Conservation (phyloP, 768 basidiomycete genomes). For the Leccinum imitatum region DNA sequence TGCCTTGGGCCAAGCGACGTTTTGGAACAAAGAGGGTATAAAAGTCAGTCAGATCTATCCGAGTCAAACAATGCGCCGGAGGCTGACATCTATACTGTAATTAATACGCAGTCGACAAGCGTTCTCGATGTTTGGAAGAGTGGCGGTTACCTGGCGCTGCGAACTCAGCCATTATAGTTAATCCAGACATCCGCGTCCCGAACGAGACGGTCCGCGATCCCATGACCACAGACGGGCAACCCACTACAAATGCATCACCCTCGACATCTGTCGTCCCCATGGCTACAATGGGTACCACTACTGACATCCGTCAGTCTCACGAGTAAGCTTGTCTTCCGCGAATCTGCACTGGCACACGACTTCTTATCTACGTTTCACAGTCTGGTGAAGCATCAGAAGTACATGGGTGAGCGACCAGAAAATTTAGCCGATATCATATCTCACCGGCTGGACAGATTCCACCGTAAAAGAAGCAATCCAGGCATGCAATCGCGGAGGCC, state of each 20-base stretch:
- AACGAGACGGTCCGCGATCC: no score
- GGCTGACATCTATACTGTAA: slow-evolving; percentile 8
- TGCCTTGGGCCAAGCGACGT: slow-evolving; percentile 83
- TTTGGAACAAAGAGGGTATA: slow-evolving; percentile 77
- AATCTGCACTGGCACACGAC: slow-evolving; percentile 22
- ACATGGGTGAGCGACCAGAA: slow-evolving; percentile 34
- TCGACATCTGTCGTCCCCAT: no score
- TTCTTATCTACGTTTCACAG: background rate
- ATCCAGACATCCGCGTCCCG: no score
- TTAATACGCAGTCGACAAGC: slow-evolving; percentile 56
- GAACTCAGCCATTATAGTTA: no score
- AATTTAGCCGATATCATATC: background rate
- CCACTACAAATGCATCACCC: no score
- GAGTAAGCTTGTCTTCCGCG: background rate
- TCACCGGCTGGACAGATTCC: background rate
- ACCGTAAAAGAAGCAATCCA: background rate
- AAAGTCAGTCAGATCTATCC: slow-evolving; percentile 45
- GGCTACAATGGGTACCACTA: no score
- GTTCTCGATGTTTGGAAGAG: slow-evolving; percentile 29
- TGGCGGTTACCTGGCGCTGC: slow-evolving; percentile 15
- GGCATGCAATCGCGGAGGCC: background rate
- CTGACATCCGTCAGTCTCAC: background rate
- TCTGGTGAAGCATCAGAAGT: slow-evolving; percentile 34
- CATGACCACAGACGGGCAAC: no score
- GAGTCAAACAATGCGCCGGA: background rate